phyloP scores from a whole-genome alignment of 106 monocot genomes.

The Acanthochlamys bracteata region DNA sequence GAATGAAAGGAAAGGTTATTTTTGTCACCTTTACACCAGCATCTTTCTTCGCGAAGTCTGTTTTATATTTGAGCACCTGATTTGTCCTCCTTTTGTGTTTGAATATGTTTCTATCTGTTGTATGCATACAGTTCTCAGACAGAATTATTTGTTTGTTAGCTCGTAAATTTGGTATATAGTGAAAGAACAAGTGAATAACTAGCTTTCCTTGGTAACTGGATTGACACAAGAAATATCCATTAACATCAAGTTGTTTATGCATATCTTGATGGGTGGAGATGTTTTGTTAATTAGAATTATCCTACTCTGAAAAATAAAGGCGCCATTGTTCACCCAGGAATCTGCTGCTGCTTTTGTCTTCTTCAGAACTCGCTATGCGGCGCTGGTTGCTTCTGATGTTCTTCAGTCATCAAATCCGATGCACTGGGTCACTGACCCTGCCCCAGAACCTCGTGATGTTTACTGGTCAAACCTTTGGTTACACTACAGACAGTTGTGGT shows the following conservation, averaged over 20 bases:
- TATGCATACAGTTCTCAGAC: too few species aligned
- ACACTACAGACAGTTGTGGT: conserved; percentile 77
- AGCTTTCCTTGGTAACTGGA: too few species aligned
- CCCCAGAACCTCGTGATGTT: conserved; percentile 89
- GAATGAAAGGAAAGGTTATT: background rate
- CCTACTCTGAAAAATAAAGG: background rate
- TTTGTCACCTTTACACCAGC: background rate
- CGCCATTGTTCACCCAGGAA: conserved; percentile 40
- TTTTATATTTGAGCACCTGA: background rate
- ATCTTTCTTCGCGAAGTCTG: background rate
- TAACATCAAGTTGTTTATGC: background rate
- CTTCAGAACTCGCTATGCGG: conserved; percentile 86
- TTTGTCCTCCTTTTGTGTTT: background rate
- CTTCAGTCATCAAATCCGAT: conserved; percentile 94
- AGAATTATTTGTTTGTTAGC: too few species aligned
- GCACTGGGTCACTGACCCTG: conserved; percentile 78
- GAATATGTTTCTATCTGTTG: too few species aligned
- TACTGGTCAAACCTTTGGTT: conserved; percentile 99
- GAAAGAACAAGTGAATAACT: too few species aligned
- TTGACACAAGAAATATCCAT: too few species aligned
- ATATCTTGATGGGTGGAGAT: background rate
- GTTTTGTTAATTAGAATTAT: background rate
- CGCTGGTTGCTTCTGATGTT: conserved; percentile 66
- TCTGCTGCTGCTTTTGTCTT: conserved; percentile 91
- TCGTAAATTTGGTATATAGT: too few species aligned